A percentile compares a stretch with the other conserved stretches of the same genome.
These are phyloP conservation scores for Heritiera littoralis DNA, from an alignment of 345 rosid species.

Conservation along the genomic window DNA sequence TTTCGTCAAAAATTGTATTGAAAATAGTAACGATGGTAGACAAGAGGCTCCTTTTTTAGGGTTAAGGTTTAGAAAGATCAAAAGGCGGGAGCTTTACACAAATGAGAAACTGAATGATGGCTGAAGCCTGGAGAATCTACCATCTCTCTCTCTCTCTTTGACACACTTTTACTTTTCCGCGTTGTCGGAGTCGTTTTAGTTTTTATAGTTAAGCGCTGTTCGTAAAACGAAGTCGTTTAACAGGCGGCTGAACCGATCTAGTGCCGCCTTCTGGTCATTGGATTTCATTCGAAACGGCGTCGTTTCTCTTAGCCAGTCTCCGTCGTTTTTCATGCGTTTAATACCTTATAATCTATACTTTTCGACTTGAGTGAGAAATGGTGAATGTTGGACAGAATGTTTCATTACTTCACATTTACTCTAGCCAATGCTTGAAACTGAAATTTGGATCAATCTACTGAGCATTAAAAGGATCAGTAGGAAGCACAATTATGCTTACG, in stretches of 20 bases:
- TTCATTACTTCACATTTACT: not conserved
- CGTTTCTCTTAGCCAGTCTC: not conserved
- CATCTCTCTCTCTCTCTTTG: not conserved
- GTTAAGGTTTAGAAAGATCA: not conserved
- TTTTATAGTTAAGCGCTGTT: not conserved
- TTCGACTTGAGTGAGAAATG: too few relatives aligned
- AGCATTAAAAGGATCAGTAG: too few relatives aligned
- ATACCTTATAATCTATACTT: not conserved
- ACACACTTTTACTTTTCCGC: not conserved
- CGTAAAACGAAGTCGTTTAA: not conserved
- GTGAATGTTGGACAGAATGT: not conserved
- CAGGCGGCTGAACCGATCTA: not conserved
- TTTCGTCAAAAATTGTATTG: not conserved
- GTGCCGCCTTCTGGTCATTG: not conserved
- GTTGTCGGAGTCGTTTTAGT: not conserved
- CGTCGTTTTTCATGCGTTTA: not conserved
- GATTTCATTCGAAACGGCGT: not conserved
- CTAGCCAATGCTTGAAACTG: not conserved
- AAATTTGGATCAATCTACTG: too few relatives aligned
- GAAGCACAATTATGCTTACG: too few relatives aligned
- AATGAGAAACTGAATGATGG: not conserved
- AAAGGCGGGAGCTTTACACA: not conserved
- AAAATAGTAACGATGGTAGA: not conserved
- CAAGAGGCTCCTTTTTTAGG: not conserved
- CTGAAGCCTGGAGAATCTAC: not conserved